These are phyloP conservation scores for Lanmaoa rubissima DNA, from an alignment of 768 basidiomycete genomes.

Conservation along the genomic window DNA sequence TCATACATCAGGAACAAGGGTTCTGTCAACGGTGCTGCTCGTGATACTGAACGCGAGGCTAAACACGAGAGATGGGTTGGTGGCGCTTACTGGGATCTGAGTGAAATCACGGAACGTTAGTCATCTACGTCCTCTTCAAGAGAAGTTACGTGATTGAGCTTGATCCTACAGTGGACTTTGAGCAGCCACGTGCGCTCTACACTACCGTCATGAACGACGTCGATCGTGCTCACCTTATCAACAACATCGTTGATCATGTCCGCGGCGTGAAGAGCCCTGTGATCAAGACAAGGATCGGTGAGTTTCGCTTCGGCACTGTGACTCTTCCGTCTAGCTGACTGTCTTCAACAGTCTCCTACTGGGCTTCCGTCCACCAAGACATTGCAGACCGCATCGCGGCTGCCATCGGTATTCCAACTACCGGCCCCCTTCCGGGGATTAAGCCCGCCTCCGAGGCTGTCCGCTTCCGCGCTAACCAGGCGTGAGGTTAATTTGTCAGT, in stretches of 20 bases:
- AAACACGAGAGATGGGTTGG: constrained; percentile 78
- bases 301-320: constrained; percentile 26
- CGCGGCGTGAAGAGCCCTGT: constrained; percentile 55
- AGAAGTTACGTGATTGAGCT: neutral
- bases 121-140: constrained; percentile 8
- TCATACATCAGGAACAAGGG: constrained; percentile 52
- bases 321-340: neutral
- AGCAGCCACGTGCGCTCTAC: constrained; percentile 76
- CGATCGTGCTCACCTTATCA: constrained; percentile 58
- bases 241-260: constrained; percentile 67
- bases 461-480: constrained; percentile 40
- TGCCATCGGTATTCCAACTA: constrained; percentile 57
- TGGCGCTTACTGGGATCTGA: constrained; percentile 63
- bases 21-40: constrained; percentile 40
- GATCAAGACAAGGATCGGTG: constrained; percentile 66
- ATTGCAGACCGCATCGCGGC: constrained; percentile 78
- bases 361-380: constrained; percentile 73
- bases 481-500: neutral
- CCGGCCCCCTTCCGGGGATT: constrained; percentile 53
- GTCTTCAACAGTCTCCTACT: constrained; percentile 59
- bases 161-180: constrained; percentile 65
- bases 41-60: constrained; percentile 38
- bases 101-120: constrained; percentile 79
- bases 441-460: constrained; percentile 59
- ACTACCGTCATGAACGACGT: constrained; percentile 62